A percentile compares a stretch with the other conserved stretches of the same genome.
Evolutionary conservation across 768 basidiomycete species (phyloP).

Genomic region (Psilocybe cyanescens): DNA sequence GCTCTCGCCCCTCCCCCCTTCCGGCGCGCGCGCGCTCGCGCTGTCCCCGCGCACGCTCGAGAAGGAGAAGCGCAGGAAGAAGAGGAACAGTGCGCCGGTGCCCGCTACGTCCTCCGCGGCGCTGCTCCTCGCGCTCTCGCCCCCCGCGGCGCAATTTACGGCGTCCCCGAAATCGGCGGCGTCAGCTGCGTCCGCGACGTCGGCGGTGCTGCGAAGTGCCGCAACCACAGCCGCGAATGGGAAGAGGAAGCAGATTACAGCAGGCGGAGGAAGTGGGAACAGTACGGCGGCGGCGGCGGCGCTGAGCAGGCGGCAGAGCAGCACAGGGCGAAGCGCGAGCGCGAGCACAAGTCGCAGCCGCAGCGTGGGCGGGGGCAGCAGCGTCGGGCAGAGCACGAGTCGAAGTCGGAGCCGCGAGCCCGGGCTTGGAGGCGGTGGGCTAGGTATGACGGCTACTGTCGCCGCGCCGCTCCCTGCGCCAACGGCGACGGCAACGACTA

Average conservation of each 20-base stretch:
- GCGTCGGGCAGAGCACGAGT: slow-evolving; percentile 15
- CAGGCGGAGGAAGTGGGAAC: neutral
- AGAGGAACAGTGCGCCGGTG: slow-evolving; percentile 18
- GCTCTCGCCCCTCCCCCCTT: slow-evolving; percentile 15
- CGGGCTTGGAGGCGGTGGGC: slow-evolving; percentile 3
- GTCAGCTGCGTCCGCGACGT: neutral
- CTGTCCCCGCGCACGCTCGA: slow-evolving; percentile 4
- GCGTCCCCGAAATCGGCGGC: slow-evolving; percentile 1
- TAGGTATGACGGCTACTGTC: slow-evolving; percentile 13
- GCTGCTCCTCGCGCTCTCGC: neutral
- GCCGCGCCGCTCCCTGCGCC: neutral
- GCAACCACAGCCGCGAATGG: neutral
- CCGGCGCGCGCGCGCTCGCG: neutral
- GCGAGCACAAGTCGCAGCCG: slow-evolving; percentile 9
- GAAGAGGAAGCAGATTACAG: slow-evolving; percentile 6
- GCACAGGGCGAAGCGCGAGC: neutral
- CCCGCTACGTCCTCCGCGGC: slow-evolving; percentile 9
- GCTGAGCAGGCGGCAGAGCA: slow-evolving; percentile 2
- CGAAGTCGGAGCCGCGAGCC: slow-evolving; percentile 19
- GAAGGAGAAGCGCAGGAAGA: slow-evolving; percentile 10
- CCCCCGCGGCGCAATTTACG: neutral
- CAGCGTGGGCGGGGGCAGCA: slow-evolving; percentile 7
- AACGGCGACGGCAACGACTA: neutral
- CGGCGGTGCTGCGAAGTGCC: neutral
- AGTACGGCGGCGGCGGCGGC: neutral